These are phyloP conservation scores for Yamadazyma oceani DNA, from an alignment of 1,139 yeast species.

Conservation along the genomic window DNA sequence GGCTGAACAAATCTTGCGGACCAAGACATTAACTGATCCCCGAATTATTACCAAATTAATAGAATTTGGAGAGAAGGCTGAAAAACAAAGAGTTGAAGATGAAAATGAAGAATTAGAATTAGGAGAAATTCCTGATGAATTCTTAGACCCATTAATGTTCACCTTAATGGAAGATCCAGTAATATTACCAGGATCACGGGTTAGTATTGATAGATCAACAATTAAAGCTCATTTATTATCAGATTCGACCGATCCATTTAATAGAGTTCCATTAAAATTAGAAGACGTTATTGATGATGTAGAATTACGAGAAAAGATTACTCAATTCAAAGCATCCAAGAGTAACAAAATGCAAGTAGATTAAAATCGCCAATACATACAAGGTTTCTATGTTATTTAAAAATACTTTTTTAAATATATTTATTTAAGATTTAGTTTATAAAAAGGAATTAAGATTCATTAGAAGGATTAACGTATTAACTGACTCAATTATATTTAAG, in stretches of 20 bases:
- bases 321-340: constrained; percentile 51
- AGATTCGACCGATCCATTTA: constrained; percentile 96
- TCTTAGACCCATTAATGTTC: constrained; percentile 93
- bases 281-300: constrained; percentile 83
- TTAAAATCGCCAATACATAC: not conserved
- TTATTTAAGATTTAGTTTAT: constrained; percentile 1
- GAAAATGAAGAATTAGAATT: constrained; percentile 83
- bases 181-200: constrained; percentile 78
- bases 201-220: constrained; percentile 85
- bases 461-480: constrained; percentile 2
- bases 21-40: constrained; percentile 53
- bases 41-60: constrained; percentile 52
- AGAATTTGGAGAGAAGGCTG: constrained; percentile 64
- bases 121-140: constrained; percentile 96
- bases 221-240: constrained; percentile 91
- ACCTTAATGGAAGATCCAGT: constrained; percentile 97
- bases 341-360: constrained; percentile 18
- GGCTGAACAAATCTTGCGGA: constrained; percentile 65
- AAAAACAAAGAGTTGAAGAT: constrained; percentile 57
- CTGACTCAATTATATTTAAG: constrained; percentile 49
- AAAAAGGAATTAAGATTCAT: constrained; percentile 2
- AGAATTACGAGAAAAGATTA: constrained; percentile 63
- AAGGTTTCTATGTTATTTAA: not conserved
- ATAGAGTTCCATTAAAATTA: constrained; percentile 82
- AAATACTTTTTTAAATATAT: not conserved